These are phyloP conservation scores for Schwanniomyces yamadae DNA, from an alignment of 805 yeast genomes.

Conservation along the genomic window DNA sequence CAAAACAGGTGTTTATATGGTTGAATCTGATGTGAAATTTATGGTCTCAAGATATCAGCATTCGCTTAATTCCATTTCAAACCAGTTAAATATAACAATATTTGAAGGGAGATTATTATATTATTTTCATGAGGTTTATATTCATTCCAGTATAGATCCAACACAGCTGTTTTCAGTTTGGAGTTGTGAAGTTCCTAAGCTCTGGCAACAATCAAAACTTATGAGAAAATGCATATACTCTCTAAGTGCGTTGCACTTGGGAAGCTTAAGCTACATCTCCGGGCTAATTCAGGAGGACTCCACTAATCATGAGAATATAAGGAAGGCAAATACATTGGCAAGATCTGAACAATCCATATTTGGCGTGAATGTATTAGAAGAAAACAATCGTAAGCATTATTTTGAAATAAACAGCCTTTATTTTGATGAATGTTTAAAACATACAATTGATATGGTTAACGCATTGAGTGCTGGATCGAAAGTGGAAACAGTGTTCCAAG, in stretches of 20 bases:
- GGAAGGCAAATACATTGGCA: neutral
- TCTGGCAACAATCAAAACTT: constrained; percentile 15
- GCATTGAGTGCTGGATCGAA: neutral
- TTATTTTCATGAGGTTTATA: constrained; percentile 18
- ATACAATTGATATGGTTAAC: constrained; percentile 10
- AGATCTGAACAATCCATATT: constrained; percentile 8
- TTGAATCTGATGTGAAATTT: too few relatives aligned
- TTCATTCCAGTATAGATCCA: constrained; percentile 1
- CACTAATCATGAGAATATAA: neutral
- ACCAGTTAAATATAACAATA: constrained; percentile 15
- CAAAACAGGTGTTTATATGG: neutral
- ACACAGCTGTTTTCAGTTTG: constrained; percentile 9
- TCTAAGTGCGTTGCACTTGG: constrained; percentile 17
- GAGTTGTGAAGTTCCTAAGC: constrained; percentile 15
- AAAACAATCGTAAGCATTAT: neutral
- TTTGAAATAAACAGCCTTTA: constrained; percentile 19
- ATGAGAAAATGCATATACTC: constrained; percentile 19
- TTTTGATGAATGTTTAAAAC: constrained; percentile 18
- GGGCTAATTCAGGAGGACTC: neutral
- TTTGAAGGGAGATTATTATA: constrained; percentile 20
- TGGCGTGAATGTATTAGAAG: neutral
- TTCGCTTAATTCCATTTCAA: constrained; percentile 10
- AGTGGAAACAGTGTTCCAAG: constrained; percentile 8
- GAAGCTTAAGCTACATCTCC: constrained; percentile 12
- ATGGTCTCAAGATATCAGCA: too few relatives aligned